Evolutionary conservation across 2,329 filamentous ascomycete species (phyloP).

Genomic region (Didymella keratinophila): DNA sequence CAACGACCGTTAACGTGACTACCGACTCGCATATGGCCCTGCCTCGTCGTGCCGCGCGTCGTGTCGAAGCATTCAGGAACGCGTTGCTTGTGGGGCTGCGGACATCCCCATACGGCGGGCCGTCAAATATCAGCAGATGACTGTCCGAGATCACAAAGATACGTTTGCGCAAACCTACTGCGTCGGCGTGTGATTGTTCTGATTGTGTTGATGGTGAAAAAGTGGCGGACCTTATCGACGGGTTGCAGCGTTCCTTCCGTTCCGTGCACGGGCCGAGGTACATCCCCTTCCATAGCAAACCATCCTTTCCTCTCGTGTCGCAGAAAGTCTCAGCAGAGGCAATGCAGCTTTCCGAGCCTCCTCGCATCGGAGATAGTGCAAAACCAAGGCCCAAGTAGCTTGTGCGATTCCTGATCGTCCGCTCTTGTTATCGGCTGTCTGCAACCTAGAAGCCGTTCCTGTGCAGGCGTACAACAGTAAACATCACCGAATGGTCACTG

Average conservation of each 20-base stretch:
- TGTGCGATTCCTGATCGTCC: no score
- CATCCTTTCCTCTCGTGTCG: no score
- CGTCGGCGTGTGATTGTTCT: background rate
- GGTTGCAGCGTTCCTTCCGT: background rate
- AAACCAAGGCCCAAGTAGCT: no score
- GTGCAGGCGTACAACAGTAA: no score
- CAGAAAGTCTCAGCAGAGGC: no score
- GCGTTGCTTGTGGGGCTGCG: conserved; percentile 10
- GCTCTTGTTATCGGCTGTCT: no score
- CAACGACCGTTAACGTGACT: background rate
- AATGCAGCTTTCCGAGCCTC: no score
- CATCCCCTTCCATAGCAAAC: no score
- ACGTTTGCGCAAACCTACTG: background rate
- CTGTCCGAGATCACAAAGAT: background rate
- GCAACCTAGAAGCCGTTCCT: no score
- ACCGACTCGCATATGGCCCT: background rate
- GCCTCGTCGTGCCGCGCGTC: conserved; percentile 10
- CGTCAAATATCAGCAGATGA: background rate
- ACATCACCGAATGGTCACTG: no score
- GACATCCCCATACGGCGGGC: conserved; percentile 1
- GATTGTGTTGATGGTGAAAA: background rate
- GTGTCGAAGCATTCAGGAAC: background rate
- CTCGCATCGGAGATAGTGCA: no score
- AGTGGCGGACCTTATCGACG: background rate
- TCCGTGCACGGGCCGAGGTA: background rate